Evolutionary conservation across 768 basidiomycete species (phyloP).

Genomic region (Leccinellum rugosiceps): DNA sequence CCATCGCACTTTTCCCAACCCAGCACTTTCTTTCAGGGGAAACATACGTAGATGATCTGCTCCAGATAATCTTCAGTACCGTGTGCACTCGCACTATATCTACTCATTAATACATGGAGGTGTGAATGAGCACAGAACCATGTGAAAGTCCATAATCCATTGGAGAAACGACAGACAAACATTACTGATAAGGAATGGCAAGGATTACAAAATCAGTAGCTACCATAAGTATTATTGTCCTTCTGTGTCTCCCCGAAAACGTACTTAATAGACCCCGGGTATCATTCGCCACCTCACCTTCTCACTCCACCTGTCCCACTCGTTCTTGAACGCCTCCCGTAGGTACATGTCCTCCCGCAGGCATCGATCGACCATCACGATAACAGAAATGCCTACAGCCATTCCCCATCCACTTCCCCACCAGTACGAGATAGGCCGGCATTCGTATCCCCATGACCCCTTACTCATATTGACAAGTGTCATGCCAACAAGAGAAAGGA

Average conservation of each 20-base stretch:
- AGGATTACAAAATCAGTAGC: neutral
- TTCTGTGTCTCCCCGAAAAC: neutral
- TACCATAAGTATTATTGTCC: neutral
- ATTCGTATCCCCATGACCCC: slow-evolving; percentile 17
- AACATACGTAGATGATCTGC: slow-evolving; percentile 17
- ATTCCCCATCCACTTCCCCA: slow-evolving; percentile 10
- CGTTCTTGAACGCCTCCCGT: slow-evolving; percentile 2
- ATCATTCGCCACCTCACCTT: slow-evolving; percentile 8
- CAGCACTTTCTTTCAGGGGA: slow-evolving; percentile 19
- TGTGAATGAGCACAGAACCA: neutral
- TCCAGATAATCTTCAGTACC: neutral
- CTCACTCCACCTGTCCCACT: slow-evolving; percentile 15
- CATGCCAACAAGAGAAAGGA: slow-evolving; percentile 2
- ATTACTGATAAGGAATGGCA: neutral
- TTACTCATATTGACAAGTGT: slow-evolving; percentile 6
- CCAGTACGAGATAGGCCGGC: neutral
- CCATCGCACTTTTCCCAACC: neutral
- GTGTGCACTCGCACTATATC: neutral
- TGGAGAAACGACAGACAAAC: neutral
- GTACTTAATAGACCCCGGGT: slow-evolving; percentile 11
- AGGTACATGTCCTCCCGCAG: slow-evolving; percentile 5
- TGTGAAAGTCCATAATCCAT: neutral
- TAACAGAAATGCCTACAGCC: neutral
- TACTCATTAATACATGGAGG: neutral
- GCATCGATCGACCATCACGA: slow-evolving; percentile 7